These are phyloP conservation scores for Magnaporthiopsis rhizophila DNA, from an alignment of 2,329 filamentous ascomycete genomes.

Conservation along the genomic window DNA sequence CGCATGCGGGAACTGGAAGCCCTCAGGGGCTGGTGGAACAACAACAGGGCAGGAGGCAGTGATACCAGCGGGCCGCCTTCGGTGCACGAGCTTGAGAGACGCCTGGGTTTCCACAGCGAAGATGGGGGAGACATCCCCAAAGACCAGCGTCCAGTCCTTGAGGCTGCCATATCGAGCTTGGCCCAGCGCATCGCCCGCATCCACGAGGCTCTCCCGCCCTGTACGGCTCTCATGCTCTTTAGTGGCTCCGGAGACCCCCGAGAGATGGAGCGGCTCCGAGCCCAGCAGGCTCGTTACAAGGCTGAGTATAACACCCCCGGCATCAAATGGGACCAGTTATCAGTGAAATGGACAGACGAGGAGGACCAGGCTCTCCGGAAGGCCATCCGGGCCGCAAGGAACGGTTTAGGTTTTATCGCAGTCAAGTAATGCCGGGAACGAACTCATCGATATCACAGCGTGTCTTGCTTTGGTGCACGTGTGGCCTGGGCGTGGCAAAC, in stretches of 20 bases:
- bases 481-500: background rate
- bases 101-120: conserved; percentile 9
- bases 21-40: conserved; percentile 60
- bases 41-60: conserved; percentile 35
- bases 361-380: conserved; percentile 56
- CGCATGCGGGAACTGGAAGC: conserved; percentile 59
- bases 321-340: conserved; percentile 58
- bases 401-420: conserved; percentile 55
- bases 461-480: background rate
- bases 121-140: background rate
- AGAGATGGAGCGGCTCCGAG: conserved; percentile 54
- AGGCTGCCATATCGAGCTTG: conserved; percentile 36
- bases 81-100: conserved; percentile 12
- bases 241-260: conserved; percentile 62
- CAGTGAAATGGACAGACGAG: conserved; percentile 58
- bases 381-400: conserved; percentile 48
- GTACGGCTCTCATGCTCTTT: conserved; percentile 57
- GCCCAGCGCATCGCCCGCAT: conserved; percentile 45
- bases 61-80: conserved; percentile 26
- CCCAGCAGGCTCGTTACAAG: conserved; percentile 51
- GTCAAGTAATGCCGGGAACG: conserved; percentile 44
- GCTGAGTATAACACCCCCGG: conserved; percentile 56
- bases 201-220: conserved; percentile 51
- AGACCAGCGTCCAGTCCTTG: conserved; percentile 23
- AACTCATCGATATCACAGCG: too few species aligned